Evolutionary conservation across 2,329 filamentous ascomycete species (phyloP), one percentile per base, ranked within the genome.

Genomic region (Knufia petricola): DNA sequence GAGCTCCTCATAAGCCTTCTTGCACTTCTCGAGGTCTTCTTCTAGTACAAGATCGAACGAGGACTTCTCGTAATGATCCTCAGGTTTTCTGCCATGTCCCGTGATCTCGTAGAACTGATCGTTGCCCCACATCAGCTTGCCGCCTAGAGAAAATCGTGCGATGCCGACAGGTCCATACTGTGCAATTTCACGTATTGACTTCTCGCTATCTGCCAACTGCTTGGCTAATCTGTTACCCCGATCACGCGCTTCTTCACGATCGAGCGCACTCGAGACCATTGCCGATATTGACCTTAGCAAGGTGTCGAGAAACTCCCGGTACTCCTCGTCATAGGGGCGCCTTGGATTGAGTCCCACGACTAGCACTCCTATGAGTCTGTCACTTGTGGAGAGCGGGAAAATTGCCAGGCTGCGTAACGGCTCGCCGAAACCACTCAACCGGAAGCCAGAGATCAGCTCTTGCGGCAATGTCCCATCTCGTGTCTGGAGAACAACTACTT

Each of bases 71-170:
- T 53, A 56, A 21, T 46, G 39, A 34, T 53, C 48, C 24, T 52
- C 50, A 12, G 23, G 12, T 3, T 12, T 28, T 26, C 26, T 19
- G 9, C 51, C 20, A 26, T 55, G 51, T n/a, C 51, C 50, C 3
- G 55, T 53, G n/a, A 57, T 56, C 21, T 52, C 49, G 32, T 52
- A 57, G 36, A 49, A 57, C 13, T 52, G 51, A n/a, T 39, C 12
- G 26, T 57, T 57, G 1, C 47, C 55, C 53, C 51, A 55, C 3
- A 54, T 34, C 28, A 57, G 46, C 10, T 51, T 49, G 32, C 51
- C 51, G 21, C 40, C 28, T 4, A 30, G 31, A 39, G 26, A 48
- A n/a, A 54, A 21, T 23, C 45, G 40, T 24, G 49, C 24, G 43
- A 55, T 53, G 8, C 54, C 52, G 7, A 55, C 50, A 21, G 50